Percentiles rank a stretch among this genome's conserved stretches.
These are phyloP conservation scores for Annulohypoxylon moriforme DNA, from an alignment of 495 filamentous ascomycete genomes.

Conservation along the genomic window DNA sequence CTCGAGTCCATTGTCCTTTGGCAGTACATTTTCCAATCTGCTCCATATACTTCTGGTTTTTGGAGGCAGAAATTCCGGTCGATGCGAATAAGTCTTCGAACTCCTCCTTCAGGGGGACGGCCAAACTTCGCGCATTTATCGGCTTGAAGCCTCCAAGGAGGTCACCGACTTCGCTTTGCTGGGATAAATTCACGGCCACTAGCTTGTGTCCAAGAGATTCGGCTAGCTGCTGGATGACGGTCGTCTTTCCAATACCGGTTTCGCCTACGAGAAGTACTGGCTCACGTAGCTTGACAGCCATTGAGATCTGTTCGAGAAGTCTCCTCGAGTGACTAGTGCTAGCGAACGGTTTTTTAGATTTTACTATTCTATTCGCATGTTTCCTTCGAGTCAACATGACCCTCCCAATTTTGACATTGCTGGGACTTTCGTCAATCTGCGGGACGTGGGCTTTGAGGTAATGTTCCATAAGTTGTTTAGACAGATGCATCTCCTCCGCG, in stretches of 20 bases:
- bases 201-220: conserved; percentile 82
- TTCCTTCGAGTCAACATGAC: conserved; percentile 64
- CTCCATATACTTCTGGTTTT: conserved; percentile 87
- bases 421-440: conserved; percentile 66
- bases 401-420: conserved; percentile 73
- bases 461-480: conserved; percentile 78
- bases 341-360: conserved; percentile 70
- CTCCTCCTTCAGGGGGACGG: conserved; percentile 89
- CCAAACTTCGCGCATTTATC: conserved; percentile 85
- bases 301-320: conserved; percentile 85
- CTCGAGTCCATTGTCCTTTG: conserved; percentile 83
- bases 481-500: conserved; percentile 85
- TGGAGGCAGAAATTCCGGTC: conserved; percentile 82
- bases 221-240: conserved; percentile 91
- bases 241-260: conserved; percentile 98
- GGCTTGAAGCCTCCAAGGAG: conserved; percentile 96
- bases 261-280: conserved; percentile 95
- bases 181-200: conserved; percentile 91
- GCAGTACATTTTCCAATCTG: conserved; percentile 80
- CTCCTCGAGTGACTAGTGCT: conserved; percentile 76
- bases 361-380: conserved; percentile 54
- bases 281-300: conserved; percentile 83
- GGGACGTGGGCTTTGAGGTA: conserved; percentile 76
- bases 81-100: conserved; percentile 89
- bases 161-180: conserved; percentile 96